Evolutionary conservation across 768 basidiomycete genomes (phyloP), one percentile per base, ranked within the genome.

Genomic region (Erythrobasidium yunnanense): DNA sequence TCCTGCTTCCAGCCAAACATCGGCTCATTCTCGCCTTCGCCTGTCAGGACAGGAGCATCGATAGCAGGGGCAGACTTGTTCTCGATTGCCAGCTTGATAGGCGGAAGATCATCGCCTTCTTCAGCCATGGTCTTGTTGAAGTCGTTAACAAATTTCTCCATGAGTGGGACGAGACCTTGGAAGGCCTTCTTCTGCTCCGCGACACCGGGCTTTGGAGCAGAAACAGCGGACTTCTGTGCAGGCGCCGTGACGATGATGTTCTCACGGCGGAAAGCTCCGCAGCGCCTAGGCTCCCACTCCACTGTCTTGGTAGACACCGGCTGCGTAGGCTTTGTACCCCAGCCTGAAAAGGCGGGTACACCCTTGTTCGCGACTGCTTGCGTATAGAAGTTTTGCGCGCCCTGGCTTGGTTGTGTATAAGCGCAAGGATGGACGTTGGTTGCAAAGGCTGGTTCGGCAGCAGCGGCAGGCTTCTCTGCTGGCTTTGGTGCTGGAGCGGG

Each of bases 141-240:
- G 58, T 83, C 80, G 8, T 73, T 69, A 71, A 83, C 80, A 72
- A 86, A 85, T n/a, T 76, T 76, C 51, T 75, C 69, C 38, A 86
- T 68, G 32, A 84, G 73, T 1, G 68, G 54, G 60, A 78, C 76
- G 5, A 86, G 47, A 25, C 23, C 30, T 3, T 46, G 47, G 33
- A 50, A 63, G 32, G 49, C 47, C 38, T 58, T 46, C 27, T n/a
- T 45, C 23, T 35, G 7, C 13, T 22, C 22, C 29, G 7, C 18
- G 50, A 11, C 27, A 15, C 50, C 29, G 25, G 50, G 8, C 8
- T 11, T 13, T 25, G 50, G 50, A 15, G 50, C 50, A 30, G 50
- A 23, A 8, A 11, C 27, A 23, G 50, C 20, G 15, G 50, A 30
- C 22, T 8, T 52, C 13, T 11, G 50, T 11, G 7, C 27, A 23